Evolutionary conservation across 495 filamentous ascomycete species (phyloP).

Genomic region (Xylaria grammica): DNA sequence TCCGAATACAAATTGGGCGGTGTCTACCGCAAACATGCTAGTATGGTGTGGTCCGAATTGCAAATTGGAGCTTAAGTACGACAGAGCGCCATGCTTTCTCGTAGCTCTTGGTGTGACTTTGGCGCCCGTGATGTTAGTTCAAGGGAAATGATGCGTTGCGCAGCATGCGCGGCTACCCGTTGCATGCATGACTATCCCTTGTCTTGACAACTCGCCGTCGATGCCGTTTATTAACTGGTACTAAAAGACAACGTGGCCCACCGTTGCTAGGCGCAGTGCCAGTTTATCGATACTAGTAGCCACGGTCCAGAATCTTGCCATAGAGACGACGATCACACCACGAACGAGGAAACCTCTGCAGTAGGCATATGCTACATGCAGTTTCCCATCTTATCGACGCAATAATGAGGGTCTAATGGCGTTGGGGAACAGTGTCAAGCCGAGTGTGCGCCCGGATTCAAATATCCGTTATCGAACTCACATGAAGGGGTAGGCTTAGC

Average conservation of each 20-base stretch:
- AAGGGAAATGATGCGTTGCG: constrained; percentile 21
- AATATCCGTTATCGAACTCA: neutral
- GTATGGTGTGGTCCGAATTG: no score
- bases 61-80: no score
- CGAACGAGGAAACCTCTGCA: neutral
- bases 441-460: neutral
- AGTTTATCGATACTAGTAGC: constrained; percentile 12
- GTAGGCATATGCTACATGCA: constrained; percentile 20
- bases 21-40: neutral
- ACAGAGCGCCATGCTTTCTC: no score
- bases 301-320: constrained; percentile 10
- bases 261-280: constrained; percentile 9
- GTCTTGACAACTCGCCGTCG: constrained; percentile 15
- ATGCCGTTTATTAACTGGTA: constrained; percentile 12
- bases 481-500: neutral
- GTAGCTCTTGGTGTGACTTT: constrained; percentile 16
- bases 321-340: constrained; percentile 5
- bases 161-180: constrained; percentile 16
- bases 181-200: constrained; percentile 9
- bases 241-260: constrained; percentile 21
- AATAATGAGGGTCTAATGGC: neutral
- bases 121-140: constrained; percentile 13
- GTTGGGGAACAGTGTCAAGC: neutral
- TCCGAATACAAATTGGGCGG: constrained; percentile 19
- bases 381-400: constrained; percentile 11